Evolutionary conservation across 164 flowering plant species (phyloP), one percentile per base, ranked within the genome.

Genomic region (Umbellularia californica): DNA sequence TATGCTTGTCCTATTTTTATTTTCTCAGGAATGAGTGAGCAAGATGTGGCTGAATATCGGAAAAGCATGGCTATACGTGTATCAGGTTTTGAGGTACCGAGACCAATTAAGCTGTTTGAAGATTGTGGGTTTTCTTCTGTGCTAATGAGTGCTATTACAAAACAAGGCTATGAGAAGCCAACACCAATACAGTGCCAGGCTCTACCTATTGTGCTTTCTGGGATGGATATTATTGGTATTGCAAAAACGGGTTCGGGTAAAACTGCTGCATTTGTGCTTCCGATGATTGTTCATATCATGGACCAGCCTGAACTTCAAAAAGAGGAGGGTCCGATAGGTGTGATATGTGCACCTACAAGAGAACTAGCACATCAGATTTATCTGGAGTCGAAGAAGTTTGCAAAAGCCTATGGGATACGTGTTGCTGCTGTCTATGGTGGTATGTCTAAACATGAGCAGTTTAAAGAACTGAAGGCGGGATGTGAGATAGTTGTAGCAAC

Each of bases 191-290:
- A 94, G 73, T 89, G 97, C 75, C 99, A 96, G 83, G 90, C 98
- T 66, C 81, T 96, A 28, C 97, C 98, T 20, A 87, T 92, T 75
- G 91, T 90, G 58, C 90, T 96, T 15, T 94, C 98, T 73, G 99
- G 99, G 25, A 85, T 90, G 33, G 98, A 96, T 81, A 84, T 92
- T 28, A 96, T 96, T 80, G 99, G 98, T 41, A 96, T 96, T 74
- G 99, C 99, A 71, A 92, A 94, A 84, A 96, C 99, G 33, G 99
- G 99, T 78, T 96, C 99, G 3, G 99, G 99, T 55, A 96, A 96
- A 83, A 96, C 99, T 78, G 97, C 97, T 70, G 85, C 97, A 27
- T 96, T 96, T 84, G 97, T 96, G 76, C 94, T 96, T 82, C 99
- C 99, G 13, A 88, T 91, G 95, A 89, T 94, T 78, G 92, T 90